These are phyloP conservation scores for Herpetomonas muscarum DNA, from an alignment of 208 protist species.

Conservation along the genomic window DNA sequence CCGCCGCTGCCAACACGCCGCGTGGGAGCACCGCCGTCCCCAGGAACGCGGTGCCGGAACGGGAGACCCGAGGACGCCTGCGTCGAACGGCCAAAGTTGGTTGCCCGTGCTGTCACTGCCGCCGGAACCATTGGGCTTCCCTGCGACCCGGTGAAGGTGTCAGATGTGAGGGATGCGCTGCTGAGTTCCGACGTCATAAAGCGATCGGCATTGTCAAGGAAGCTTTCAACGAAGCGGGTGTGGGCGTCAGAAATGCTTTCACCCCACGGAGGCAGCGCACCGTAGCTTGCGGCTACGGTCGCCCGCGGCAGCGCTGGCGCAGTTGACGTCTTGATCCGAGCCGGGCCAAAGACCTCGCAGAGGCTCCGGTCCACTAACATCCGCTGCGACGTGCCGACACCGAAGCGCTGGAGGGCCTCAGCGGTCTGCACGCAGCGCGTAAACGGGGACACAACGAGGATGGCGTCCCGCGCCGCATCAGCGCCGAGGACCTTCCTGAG, in stretches of 20 bases:
- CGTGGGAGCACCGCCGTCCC: too few species aligned
- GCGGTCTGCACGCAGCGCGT: slow-evolving; percentile 66
- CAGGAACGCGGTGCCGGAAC: too few species aligned
- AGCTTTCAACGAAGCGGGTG: slow-evolving; percentile 27
- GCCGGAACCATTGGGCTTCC: background rate
- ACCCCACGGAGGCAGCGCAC: slow-evolving; percentile 53
- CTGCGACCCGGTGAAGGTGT: background rate
- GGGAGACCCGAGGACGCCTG: too few species aligned
- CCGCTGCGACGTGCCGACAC: slow-evolving; percentile 27
- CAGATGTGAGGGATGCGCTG: background rate
- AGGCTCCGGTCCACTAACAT: slow-evolving; percentile 58
- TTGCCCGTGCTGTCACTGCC: background rate
- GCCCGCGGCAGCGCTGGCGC: slow-evolving; percentile 11
- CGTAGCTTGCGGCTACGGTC: slow-evolving; percentile 4
- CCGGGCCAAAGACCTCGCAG: slow-evolving; percentile 72
- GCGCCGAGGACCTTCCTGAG: slow-evolving; percentile 32
- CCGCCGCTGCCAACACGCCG: too few species aligned
- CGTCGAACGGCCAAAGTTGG: too few species aligned
- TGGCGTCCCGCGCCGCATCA: slow-evolving; percentile 15
- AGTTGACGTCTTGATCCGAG: slow-evolving; percentile 45
- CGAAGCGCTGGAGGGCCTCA: slow-evolving; percentile 34
- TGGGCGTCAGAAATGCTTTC: slow-evolving; percentile 56
- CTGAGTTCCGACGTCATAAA: background rate
- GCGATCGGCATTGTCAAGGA: slow-evolving; percentile 17
- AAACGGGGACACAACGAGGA: slow-evolving; percentile 68